A percentile compares a stretch with the other conserved stretches of the same genome.
phyloP scores from a whole-genome alignment of 495 filamentous ascomycete genomes.

The Hyaloscypha finlandica region DNA sequence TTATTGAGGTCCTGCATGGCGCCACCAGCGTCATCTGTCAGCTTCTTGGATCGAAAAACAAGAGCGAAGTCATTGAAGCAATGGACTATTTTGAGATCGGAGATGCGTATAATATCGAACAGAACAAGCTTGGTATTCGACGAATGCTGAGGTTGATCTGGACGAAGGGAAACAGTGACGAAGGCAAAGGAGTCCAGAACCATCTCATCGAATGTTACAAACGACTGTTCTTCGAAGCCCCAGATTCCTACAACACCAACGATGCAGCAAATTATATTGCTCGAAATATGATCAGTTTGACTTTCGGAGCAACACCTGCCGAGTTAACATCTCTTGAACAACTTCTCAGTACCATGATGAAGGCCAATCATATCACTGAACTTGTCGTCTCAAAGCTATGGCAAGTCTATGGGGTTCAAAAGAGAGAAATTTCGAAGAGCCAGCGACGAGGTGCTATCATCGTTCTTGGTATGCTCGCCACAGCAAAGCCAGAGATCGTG shows the following conservation, averaged over 20 bases:
- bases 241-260: slow-evolving; percentile 80
- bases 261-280: slow-evolving; percentile 96
- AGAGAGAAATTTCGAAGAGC: slow-evolving; percentile 87
- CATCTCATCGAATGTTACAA: slow-evolving; percentile 98
- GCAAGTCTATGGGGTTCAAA: slow-evolving; percentile 95
- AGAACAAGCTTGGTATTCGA: slow-evolving; percentile 84
- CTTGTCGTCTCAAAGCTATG: slow-evolving; percentile 89
- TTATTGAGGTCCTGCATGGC: slow-evolving; percentile 90
- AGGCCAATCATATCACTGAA: slow-evolving; percentile 80
- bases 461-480: slow-evolving; percentile 94
- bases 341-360: slow-evolving; percentile 96
- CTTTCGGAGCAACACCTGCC: slow-evolving; percentile 89
- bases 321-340: slow-evolving; percentile 96
- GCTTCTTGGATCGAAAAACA: slow-evolving; percentile 89
- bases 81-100: slow-evolving; percentile 98
- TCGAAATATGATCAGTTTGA: slow-evolving; percentile 97
- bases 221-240: slow-evolving; percentile 92
- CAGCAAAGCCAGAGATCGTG: slow-evolving; percentile 88
- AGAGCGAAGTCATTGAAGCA: slow-evolving; percentile 96
- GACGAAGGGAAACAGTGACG: slow-evolving; percentile 99
- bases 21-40: slow-evolving; percentile 78
- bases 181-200: slow-evolving; percentile 96
- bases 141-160: slow-evolving; percentile 96
- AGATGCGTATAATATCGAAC: slow-evolving; percentile 93
- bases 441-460: slow-evolving; percentile 94